Evolutionary conservation across 257 asterid species (phyloP), one percentile per base, ranked within the genome.

Genomic region (Rhazya stricta): DNA sequence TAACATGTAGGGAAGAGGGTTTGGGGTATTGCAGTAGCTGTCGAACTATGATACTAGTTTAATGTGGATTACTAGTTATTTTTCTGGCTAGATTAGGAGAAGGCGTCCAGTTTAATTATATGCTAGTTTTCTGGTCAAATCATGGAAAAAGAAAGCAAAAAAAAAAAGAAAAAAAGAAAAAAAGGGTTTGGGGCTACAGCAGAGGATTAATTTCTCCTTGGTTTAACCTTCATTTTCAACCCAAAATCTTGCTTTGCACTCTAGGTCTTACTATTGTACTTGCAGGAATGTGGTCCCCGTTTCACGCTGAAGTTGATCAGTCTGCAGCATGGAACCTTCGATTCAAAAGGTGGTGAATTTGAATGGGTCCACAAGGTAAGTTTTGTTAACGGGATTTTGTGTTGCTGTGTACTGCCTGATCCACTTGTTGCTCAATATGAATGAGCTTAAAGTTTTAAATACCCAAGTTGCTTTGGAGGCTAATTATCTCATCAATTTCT

Each of bases 301-400:
- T 94, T 94, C 86, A 91, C 97, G 19, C 65, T 94, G 87, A 94
- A 94, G 82, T 88, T 94, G 67, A 83, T 81, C 77, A 92, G 97
- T 81, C 90, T 94, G 70, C 97, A 94, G 72, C 94, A 92, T 67
- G 98, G 99, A 76, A 94, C 98, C 39, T 94, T 94, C 73, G 97
- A 92, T 79, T 87, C 98, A 0, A 88, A 83, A 84, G 91, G 91
- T 65, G 97, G 98, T 72, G 99, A 94, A 85, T 94, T 84, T 72
- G 98, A 94, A 83, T 94, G 99, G 99, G 93, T 86, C 67, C 99
- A 92, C 85, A 94, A 92, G 98, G 97, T 91, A 78, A 81, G 23
- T 67, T 58, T 16, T 80, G 68, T 2, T 66, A 34, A 29, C 58
- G 57, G 32, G 43, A 43, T 5, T 25, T 29, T 39, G 3, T 21